Conservation (phyloP, 2,329 filamentous ascomycete species). For the Tricladium varicosporioides region DNA sequence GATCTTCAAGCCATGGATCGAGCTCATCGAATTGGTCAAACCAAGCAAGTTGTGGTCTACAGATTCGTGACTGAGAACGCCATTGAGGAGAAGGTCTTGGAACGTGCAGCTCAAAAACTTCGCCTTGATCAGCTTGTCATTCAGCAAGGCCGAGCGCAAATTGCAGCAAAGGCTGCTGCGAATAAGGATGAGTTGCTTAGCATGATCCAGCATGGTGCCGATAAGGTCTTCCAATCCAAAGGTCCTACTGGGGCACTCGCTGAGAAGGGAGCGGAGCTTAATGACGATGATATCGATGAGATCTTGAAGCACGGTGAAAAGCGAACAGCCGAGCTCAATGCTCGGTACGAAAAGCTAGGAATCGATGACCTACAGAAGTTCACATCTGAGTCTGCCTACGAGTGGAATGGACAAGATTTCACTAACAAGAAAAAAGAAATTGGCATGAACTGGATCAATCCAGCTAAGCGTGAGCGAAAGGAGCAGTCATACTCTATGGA, state of each 20-base stretch:
- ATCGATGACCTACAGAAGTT: conserved; percentile 98
- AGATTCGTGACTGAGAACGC: conserved; percentile 97
- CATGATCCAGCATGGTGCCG: conserved; percentile 99
- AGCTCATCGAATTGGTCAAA: conserved; percentile 97
- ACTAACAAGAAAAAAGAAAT: conserved; percentile 89
- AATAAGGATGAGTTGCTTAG: conserved; percentile 94
- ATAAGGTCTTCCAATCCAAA: conserved; percentile 81
- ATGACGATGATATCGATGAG: conserved; percentile 85
- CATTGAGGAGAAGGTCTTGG: conserved; percentile 96
- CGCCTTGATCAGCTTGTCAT: conserved; percentile 96
- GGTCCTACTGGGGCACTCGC: conserved; percentile 60
- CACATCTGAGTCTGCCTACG: conserved; percentile 93
- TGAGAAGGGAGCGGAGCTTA: conserved; percentile 60
- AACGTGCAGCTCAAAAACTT: conserved; percentile 93
- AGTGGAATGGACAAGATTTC: conserved; percentile 98
- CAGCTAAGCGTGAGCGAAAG: conserved; percentile 95
- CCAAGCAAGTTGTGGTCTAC: conserved; percentile 95
- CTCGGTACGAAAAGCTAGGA: conserved; percentile 93
- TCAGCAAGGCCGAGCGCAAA: conserved; percentile 92
- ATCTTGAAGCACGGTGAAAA: conserved; percentile 85
- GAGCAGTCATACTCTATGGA: conserved; percentile 98
- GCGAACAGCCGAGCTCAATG: conserved; percentile 84
- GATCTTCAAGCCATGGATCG: conserved; percentile 99
- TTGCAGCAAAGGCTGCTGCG: conserved; percentile 83
- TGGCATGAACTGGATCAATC: conserved; percentile 95